Percentiles rank a stretch among this genome's conserved stretches.
phyloP scores from a whole-genome alignment of 257 asterid genomes.

The Apocynum venetum region DNA sequence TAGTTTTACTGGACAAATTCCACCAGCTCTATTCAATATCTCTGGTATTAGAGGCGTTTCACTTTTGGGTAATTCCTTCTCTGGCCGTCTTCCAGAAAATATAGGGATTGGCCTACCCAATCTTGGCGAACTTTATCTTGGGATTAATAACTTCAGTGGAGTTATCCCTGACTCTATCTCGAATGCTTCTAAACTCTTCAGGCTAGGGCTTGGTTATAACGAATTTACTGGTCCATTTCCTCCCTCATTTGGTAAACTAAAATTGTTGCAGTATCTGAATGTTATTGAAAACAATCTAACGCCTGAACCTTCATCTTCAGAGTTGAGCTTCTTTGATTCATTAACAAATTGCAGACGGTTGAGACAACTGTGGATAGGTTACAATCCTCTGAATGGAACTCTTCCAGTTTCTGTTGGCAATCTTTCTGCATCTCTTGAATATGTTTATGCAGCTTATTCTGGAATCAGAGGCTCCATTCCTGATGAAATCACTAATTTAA shows the following conservation, averaged over 20 bases:
- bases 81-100: constrained; percentile 25
- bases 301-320: constrained; percentile 13
- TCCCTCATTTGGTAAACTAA: constrained; percentile 29
- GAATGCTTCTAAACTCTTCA: constrained; percentile 24
- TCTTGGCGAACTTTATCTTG: constrained; percentile 16
- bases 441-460: constrained; percentile 8
- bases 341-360: constrained; percentile 26
- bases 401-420: constrained; percentile 35
- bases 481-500: constrained; percentile 29
- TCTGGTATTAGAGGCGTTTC: constrained; percentile 18
- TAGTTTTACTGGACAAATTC: constrained; percentile 16
- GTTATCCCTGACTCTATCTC: constrained; percentile 25
- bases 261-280: constrained; percentile 23
- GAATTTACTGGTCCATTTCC: constrained; percentile 34
- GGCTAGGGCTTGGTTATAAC: constrained; percentile 19
- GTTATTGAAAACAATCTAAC: constrained; percentile 29
- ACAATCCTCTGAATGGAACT: constrained; percentile 25
- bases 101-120: constrained; percentile 18
- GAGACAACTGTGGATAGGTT: constrained; percentile 9
- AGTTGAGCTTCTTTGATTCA: constrained; percentile 17
- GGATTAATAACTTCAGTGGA: constrained; percentile 23
- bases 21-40: constrained; percentile 12
- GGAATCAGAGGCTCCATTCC: constrained; percentile 31
- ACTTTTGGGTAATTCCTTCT: constrained; percentile 15
- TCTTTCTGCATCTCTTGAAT: constrained; percentile 22